Evolutionary conservation across 305 asterid species (phyloP), one percentile per base, ranked within the genome.

Genomic region (Nicotiana rustica): DNA sequence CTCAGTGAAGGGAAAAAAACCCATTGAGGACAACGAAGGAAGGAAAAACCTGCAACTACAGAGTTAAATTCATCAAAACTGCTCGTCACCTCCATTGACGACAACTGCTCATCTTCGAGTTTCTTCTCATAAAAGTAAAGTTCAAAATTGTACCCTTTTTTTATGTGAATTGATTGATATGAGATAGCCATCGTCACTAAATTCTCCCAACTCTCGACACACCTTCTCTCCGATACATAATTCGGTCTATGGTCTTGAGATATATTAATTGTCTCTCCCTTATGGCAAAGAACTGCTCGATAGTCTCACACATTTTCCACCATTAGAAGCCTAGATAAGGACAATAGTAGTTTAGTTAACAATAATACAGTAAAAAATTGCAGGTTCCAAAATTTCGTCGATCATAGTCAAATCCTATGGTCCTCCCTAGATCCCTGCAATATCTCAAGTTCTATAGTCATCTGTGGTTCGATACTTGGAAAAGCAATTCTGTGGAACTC

Each of bases 221-320:
- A 93, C 47, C 73, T 82, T 49, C 90, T 88, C 86, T 92, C 98
- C 0, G 79, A 60, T 55, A 90, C 80, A 65, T 85, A 88, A 82
- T 66, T 86, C 1, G 97, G 97, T 49, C 93, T 86, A 85, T 94
- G 97, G 82, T 94, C 98, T 86, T 88, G 95, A 49, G 98, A 94
- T 97, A 94, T 91, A 17, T 91, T 88, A 9, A 94, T 84, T 1
- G 98, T 94, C 85, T 88, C 89, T 7, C 98, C 97, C 87, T 91
- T 91, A 73, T 94, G 91, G 85, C 91, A 90, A 18, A 94, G 97
- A 68, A 94, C 98, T 62, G 98, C 98, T 82, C 98, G 87, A 83
- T 95, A 94, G 65, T 94, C 98, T 36, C 98, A 97, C 0, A 87
- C 97, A 61, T 94, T 94, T 0, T 96, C 98, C 86, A 94, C 96